Base-by-base conservation (phyloP, 1,284 basidiomycete genomes). In the Anthracocystis panici-leucophaei region DNA sequence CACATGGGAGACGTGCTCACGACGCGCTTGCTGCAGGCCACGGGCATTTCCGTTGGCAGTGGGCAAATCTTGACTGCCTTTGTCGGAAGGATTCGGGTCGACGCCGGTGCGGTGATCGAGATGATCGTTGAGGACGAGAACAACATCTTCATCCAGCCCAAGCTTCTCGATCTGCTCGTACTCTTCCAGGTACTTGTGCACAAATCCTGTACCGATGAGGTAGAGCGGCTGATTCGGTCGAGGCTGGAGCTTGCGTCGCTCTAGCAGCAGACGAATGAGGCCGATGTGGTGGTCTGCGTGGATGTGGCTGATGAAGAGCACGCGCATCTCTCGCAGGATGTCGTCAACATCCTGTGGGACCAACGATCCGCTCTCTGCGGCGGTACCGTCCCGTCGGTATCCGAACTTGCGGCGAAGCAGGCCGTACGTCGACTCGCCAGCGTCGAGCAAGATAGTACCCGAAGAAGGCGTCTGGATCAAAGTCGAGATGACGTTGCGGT, bases 261-360 rank as follows among this genome's bases (percentile, higher is more conserved):
- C 91, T 0, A 89, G 87, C 12, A 98, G 88, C 16, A 98, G 86
- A 55, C 91, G 89, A 0, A 90, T 88, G 29, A 96, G 84, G 1
- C 96, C 96, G 52, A 92, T 89, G 83, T 97, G 95, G 84, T 98
- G 95, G 83, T 98, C 96, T 0, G 90, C 95, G 82, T 97, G 95
- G 80, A 92, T 89, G 84, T 98, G 96, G 75, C 92, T 94, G 75
- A 97, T 88, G 85, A 92, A 97, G 31, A 98, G 89, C 81, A 93
- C 90, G 73, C 89, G 91, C 33, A 96, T 85, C 53, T 92, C 87
- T n/a, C 90, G 87, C 61, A 96, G 56, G 5, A 80, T 74, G 14
- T 69, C 58, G 18, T 82, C 76, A 5, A 82, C 71, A 31, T 75
- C 79, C 27, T 70, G 55, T 2, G 52, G 59, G 2, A 49, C 35